Evolutionary conservation across 768 basidiomycete genomes (phyloP), one percentile per base, ranked within the genome.

Genomic region (Panaeolus papilionaceus): DNA sequence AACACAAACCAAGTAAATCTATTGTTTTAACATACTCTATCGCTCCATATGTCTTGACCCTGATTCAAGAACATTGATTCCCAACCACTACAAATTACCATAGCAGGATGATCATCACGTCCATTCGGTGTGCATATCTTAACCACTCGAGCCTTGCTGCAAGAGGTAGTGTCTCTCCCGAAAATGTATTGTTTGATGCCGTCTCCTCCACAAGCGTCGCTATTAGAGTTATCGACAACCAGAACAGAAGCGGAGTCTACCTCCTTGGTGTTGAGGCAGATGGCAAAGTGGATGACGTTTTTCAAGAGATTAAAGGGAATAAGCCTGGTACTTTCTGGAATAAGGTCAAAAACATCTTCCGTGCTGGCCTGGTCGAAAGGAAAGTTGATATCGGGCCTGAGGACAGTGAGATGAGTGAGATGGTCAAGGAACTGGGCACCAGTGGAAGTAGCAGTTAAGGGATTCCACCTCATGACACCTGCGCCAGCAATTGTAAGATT

Each of bases 361-460:
- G 51, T 33, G 70, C 11, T 68, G 58, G 23, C 40, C 2, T 63
- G 62, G 44, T 40, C 45, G 7, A 62, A 47, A 28, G 61, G 16
- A 1, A 42, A 23, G 39, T 67, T 40, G 65, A 64, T 40, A 26
- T 61, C 66, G 11, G 72, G 67, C 26, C 76, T 69, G 79, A 79
- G 80, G 38, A 82, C 66, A 5, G 77, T 74, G 7, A 84, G 73
- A 65, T 80, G 80, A 0, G 80, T 79, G 23, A 83, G 68, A n/a
- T 75, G 74, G n/a, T 72, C 68, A 3, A 84, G 74, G 69, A 81
- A 82, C 2, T 71, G 68, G 0, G 70, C 44, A 4, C 83, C 82
- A 9, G 75, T 73, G n/a, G 51, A 38, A 9, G 69, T 78, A 18
- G 73, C 73, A 23, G 70, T 76, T 37, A 82, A 64, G 2, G 76